Conservation (phyloP, 768 basidiomycete species). For the Lactarius trivialis region DNA sequence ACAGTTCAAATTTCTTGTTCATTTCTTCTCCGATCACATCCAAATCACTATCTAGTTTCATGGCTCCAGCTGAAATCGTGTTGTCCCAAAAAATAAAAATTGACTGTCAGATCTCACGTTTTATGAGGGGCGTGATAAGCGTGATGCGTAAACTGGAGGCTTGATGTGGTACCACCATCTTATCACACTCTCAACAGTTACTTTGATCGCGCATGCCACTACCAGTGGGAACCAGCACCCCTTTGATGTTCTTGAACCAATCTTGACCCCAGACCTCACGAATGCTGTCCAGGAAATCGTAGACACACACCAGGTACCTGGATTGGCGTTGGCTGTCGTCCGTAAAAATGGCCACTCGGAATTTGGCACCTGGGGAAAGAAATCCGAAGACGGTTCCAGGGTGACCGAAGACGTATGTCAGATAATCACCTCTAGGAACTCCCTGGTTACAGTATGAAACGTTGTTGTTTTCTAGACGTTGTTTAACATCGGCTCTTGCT, state of each 20-base stretch:
- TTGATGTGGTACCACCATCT: neutral
- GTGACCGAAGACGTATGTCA: constrained; percentile 33
- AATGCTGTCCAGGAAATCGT: neutral
- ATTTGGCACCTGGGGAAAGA: constrained; percentile 32
- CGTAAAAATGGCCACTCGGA: constrained; percentile 26
- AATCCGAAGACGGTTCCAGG: constrained; percentile 31
- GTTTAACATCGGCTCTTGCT: constrained; percentile 34
- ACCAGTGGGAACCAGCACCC: neutral
- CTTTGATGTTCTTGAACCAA: neutral
- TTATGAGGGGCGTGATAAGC: too few species aligned
- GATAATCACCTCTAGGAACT: neutral
- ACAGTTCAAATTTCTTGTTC: too few species aligned
- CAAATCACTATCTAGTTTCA: too few species aligned
- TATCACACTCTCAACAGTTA: neutral
- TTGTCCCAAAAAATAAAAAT: too few species aligned
- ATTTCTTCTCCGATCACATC: too few species aligned
- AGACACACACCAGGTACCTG: neutral
- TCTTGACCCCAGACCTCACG: neutral
- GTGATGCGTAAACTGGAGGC: too few species aligned
- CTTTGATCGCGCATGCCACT: neutral
- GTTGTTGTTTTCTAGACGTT: constrained; percentile 34
- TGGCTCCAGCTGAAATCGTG: too few species aligned
- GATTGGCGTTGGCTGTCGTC: constrained; percentile 4
- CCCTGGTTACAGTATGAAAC: neutral
- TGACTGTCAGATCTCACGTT: too few species aligned